Base-by-base conservation (phyloP, 345 rosid species). In the Lepidium sativum region DNA sequence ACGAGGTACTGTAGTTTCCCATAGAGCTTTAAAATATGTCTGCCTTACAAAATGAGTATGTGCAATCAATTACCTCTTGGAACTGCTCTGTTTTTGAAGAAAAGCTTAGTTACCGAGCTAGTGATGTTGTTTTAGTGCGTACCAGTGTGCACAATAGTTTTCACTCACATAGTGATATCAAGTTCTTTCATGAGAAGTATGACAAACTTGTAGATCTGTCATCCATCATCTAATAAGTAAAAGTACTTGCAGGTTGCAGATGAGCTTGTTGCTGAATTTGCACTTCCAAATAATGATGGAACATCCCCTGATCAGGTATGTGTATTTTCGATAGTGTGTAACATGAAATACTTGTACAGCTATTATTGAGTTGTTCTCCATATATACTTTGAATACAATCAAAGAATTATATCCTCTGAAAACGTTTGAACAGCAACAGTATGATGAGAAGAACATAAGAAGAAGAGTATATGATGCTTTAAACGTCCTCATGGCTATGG, bases 401-500 rank as follows among this genome's bases (percentile, higher is more conserved):
- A 27, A 5, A 6, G 31, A 27, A 27, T 35, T 33, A 59, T 51
- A 55, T 44, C 14, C 41, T 60, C 16, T 40, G 37, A 38, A 60
- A 42, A 53, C 25, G 20, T 49, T 63, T 48, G 60, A 59, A 43
- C 96, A 91, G 95, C 97, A 86, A 81, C 99, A 91, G 51, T 95
- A 85, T 75, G 99, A 95, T 41, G 99, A 95, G 83, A 95, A 95
- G 75, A 95, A 91, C 85, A 95, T 95, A 57, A 79, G 99, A 60
- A 70, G 99, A 69, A 84, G 99, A 82, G 99, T 95, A 41, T 95
- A 95, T 74, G 99, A 95, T 82, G 99, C 99, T 27, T 77, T 95
- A 52, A 95, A 95, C 76, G 99, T 95, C 31, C 96, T 95, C 56
- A 95, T 91, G 99, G 99, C 99, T 9, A 85, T 95, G 88, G 98